Percentiles rank a stretch among this genome's conserved stretches.
Conservation (phyloP, 768 basidiomycete genomes). For the Atractiella rhizophila region DNA sequence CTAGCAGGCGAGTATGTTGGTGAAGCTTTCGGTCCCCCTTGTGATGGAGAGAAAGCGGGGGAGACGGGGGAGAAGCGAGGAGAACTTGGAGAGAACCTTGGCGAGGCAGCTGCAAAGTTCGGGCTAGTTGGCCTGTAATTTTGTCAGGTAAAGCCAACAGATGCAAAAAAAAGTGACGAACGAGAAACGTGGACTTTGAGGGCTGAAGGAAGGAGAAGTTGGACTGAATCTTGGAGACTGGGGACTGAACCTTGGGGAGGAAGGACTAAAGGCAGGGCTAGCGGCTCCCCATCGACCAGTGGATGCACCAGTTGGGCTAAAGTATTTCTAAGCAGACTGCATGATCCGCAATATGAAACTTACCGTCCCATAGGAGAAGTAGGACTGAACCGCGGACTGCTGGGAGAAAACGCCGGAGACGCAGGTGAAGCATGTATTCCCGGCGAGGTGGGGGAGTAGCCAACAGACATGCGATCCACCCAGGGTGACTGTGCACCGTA, state of each 20-base stretch:
- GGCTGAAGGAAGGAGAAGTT: constrained; percentile 2
- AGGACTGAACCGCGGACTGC: constrained; percentile 57
- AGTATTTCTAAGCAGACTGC: constrained; percentile 21
- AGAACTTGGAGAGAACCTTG: constrained; percentile 33
- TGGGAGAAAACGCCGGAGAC: constrained; percentile 26
- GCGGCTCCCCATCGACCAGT: constrained; percentile 19
- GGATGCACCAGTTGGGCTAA: constrained; percentile 20
- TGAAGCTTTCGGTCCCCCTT: too few relatives aligned
- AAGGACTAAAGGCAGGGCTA: constrained; percentile 22
- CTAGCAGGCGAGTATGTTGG: neutral
- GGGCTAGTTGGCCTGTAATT: constrained; percentile 8
- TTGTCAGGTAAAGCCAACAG: neutral
- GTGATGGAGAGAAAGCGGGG: constrained; percentile 25
- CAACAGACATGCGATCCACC: constrained; percentile 16
- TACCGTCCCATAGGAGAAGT: constrained; percentile 40
- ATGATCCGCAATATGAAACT: constrained; percentile 22
- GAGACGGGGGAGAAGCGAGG: too few relatives aligned
- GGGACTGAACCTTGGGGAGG: constrained; percentile 67
- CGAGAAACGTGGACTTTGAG: neutral
- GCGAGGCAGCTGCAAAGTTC: constrained; percentile 5
- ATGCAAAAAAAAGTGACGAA: neutral
- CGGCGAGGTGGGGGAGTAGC: constrained; percentile 19
- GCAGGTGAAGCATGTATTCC: neutral
- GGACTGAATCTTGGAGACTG: constrained; percentile 53
- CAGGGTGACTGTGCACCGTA: constrained; percentile 51